Evolutionary conservation across 2,329 filamentous ascomycete species (phyloP), one percentile per base, ranked within the genome.

Genomic region (Colletotrichum coccodes): DNA sequence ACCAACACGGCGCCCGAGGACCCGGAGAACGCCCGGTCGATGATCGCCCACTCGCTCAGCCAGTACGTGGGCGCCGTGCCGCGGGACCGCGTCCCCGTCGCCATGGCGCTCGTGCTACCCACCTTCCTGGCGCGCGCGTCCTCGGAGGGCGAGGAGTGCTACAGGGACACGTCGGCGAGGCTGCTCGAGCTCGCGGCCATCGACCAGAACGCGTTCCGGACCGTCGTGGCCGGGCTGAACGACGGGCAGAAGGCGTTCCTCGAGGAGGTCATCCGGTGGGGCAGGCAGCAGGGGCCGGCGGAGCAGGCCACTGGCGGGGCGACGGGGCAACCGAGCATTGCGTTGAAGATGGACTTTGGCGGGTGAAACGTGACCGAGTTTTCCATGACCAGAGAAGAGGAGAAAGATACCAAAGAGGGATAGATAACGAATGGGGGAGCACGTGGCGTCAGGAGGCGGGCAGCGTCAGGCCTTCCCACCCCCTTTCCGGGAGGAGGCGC

Each of bases 281-380:
- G 91, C 59, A 82, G 88, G 73, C 82, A 86, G 73, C 76, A 77
- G 74, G 76, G 79, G 72, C 81, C 78, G 74, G 73, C 75, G 73
- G 77, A 76, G 76, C 82, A 83, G 73, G 79, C 77, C 62, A 75
- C 70, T 3, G 75, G 80, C 49, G 80, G 80, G 58, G 84, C 82
- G 67, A 82, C 84, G 66, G 87, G 83, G 32, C 89, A 89, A 79
- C 96, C 96, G 14, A 96, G 85, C 71, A 99, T 99, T 85, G 94
- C 94, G 61, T 81, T 99, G 76, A 96, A 97, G 86, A 97, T 98
- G 93, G 87, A 97, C 79, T 98, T 99, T 86, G 89, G 89, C 6
- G 81, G 83, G 21, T 79, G 60, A 76, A 30, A 16, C 16, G 32
- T 47, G 47, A 36, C 32, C 18, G 32, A n/a, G 18, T 30, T n/a